Conservation (phyloP, 768 basidiomycete species). For the Lanmaoa rubissima region DNA sequence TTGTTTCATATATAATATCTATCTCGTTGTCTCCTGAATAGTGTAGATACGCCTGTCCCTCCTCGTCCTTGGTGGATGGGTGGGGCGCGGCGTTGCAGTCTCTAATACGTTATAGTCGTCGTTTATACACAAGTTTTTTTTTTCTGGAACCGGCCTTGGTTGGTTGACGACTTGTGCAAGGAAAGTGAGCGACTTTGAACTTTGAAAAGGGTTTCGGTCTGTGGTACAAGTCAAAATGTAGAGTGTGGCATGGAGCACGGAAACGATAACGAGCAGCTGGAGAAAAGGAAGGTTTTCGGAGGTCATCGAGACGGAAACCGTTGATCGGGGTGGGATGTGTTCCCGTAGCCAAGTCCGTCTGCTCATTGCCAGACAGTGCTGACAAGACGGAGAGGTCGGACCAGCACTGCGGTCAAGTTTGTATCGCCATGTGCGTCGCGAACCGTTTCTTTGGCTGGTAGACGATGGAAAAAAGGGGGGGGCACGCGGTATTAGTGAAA, state of each 20-base stretch:
- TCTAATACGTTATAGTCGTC: slow-evolving; percentile 37
- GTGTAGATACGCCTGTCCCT: slow-evolving; percentile 25
- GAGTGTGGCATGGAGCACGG: not conserved
- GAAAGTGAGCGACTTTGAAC: not conserved
- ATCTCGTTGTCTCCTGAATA: slow-evolving; percentile 20
- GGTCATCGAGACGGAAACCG: no score
- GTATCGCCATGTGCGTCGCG: not conserved
- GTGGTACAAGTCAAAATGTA: no score
- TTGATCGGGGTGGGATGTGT: no score
- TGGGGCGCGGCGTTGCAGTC: slow-evolving; percentile 15
- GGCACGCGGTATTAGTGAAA: not conserved
- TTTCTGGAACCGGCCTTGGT: not conserved
- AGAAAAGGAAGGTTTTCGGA: no score
- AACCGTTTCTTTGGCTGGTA: not conserved
- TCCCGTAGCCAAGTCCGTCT: no score
- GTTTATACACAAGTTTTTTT: slow-evolving; percentile 24
- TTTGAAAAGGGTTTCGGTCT: not conserved
- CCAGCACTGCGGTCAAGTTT: no score
- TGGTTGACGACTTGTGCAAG: not conserved
- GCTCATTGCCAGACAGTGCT: not conserved
- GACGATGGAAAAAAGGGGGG: not conserved
- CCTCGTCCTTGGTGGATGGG: not conserved
- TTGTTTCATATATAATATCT: slow-evolving; percentile 34
- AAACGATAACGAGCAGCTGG: no score
- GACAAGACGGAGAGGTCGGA: no score